Conservation (phyloP, 352 stramenopile species). For the Pythium pectinolyticum region DNA sequence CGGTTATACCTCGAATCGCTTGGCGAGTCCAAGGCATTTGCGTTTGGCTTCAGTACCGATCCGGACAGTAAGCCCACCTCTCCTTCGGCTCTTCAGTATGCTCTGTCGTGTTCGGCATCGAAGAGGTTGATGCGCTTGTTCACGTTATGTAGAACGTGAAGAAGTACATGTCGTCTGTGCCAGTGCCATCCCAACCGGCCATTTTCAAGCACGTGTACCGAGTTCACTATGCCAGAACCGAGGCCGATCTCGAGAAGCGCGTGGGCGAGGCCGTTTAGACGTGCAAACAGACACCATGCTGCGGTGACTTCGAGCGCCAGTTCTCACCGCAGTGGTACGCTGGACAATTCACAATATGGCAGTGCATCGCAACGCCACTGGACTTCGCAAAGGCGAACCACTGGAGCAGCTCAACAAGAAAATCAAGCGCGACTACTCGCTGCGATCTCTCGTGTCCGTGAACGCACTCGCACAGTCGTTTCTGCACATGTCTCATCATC, state of each 20-base stretch:
- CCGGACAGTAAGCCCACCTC: neutral
- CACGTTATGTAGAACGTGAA: constrained; percentile 14
- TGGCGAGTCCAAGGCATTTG: neutral
- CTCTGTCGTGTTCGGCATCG: neutral
- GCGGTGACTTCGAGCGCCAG: neutral
- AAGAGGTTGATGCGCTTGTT: constrained; percentile 18
- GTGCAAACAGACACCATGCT: neutral
- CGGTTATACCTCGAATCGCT: neutral
- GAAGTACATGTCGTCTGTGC: neutral
- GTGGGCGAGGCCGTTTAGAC: neutral
- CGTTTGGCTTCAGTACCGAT: neutral
- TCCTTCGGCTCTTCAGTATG: neutral
- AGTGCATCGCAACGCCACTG: neutral
- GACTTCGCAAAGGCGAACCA: constrained; percentile 5
- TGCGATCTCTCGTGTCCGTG: constrained; percentile 3
- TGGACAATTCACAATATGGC: neutral
- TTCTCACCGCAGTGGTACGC: neutral
- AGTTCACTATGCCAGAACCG: neutral
- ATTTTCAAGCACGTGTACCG: constrained; percentile 2
- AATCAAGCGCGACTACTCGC: constrained; percentile 12
- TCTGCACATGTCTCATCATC: constrained; percentile 3
- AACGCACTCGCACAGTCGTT: constrained; percentile 1
- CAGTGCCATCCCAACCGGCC: neutral
- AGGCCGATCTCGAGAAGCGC: neutral
- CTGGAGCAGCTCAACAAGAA: constrained; percentile 7